phyloP scores from a whole-genome alignment of 257 asterid genomes.

The Craterostigma plantagineum region DNA sequence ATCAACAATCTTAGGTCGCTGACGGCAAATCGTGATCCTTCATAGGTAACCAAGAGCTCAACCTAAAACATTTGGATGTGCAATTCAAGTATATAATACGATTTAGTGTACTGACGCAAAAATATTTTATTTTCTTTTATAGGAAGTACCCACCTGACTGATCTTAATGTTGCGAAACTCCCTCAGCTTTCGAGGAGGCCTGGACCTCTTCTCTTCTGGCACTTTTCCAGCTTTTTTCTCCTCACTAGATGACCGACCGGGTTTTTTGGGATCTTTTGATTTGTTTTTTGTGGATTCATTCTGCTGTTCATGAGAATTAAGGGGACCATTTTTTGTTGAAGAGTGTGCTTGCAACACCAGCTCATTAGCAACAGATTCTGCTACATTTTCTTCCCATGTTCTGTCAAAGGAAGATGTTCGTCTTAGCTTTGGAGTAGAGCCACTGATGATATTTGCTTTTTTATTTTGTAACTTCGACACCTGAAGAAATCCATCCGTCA shows the following conservation, averaged over 20 bases:
- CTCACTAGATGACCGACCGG: conserved; percentile 84
- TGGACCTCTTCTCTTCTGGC: conserved; percentile 77
- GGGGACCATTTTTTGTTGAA: conserved; percentile 34
- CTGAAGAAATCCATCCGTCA: conserved; percentile 19
- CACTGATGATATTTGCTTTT: conserved; percentile 39
- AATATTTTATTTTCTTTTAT: conserved; percentile 1
- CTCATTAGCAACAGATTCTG: conserved; percentile 95
- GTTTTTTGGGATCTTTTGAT: conserved; percentile 55
- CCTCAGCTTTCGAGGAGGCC: conserved; percentile 78
- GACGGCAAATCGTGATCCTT: conserved; percentile 97
- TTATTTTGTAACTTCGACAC: conserved; percentile 52
- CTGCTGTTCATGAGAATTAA: conserved; percentile 33
- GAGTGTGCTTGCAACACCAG: conserved; percentile 34
- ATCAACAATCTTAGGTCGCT: conserved; percentile 89
- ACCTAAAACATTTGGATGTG: conserved; percentile 24
- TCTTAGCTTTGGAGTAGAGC: conserved; percentile 71
- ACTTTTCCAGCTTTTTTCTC: conserved; percentile 66
- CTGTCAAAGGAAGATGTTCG: conserved; percentile 91
- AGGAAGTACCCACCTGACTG: conserved; percentile 99
- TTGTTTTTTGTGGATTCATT: conserved; percentile 50
- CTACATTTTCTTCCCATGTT: conserved; percentile 96
- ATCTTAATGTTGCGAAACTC: conserved; percentile 94
- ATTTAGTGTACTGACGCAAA: too few species aligned
- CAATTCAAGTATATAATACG: too few species aligned
- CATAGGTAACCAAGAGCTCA: conserved; percentile 92